Conservation (phyloP, 108 stramenopile species). For the Cyclostephanos tholiformis region DNA sequence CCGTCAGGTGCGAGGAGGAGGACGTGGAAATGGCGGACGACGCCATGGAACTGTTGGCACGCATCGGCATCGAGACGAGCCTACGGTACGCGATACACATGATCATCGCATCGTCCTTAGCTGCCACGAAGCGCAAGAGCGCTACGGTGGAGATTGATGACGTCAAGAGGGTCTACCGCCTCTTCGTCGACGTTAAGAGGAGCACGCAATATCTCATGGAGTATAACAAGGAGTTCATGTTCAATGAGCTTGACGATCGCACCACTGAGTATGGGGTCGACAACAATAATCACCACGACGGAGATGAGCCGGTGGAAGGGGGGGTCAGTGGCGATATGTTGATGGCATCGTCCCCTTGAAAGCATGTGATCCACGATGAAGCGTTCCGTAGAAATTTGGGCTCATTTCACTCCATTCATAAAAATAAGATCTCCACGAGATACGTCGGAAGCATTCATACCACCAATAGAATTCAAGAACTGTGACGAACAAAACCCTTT, state of each 20-base stretch:
- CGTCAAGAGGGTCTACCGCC: constrained; percentile 86
- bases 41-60: constrained; percentile 93
- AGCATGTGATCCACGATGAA: not conserved
- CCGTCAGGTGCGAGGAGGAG: constrained; percentile 93
- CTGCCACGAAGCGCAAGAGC: constrained; percentile 89
- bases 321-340: not conserved
- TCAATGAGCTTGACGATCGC: constrained; percentile 71
- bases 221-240: constrained; percentile 96
- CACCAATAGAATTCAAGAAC: too few species aligned
- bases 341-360: not conserved
- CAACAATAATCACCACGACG: not conserved
- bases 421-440: too few species aligned
- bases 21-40: constrained; percentile 97
- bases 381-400: too few species aligned
- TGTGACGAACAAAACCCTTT: too few species aligned
- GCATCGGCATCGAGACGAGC: constrained; percentile 95
- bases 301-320: not conserved
- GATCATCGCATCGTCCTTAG: constrained; percentile 93
- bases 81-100: constrained; percentile 99
- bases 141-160: constrained; percentile 87
- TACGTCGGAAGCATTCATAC: too few species aligned
- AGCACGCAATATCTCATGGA: constrained; percentile 99
- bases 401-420: too few species aligned
- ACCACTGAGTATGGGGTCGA: not conserved
- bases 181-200: constrained; percentile 98